These are phyloP conservation scores for Chernovozyma aurita DNA, from an alignment of 1,139 yeast species.

Conservation along the genomic window DNA sequence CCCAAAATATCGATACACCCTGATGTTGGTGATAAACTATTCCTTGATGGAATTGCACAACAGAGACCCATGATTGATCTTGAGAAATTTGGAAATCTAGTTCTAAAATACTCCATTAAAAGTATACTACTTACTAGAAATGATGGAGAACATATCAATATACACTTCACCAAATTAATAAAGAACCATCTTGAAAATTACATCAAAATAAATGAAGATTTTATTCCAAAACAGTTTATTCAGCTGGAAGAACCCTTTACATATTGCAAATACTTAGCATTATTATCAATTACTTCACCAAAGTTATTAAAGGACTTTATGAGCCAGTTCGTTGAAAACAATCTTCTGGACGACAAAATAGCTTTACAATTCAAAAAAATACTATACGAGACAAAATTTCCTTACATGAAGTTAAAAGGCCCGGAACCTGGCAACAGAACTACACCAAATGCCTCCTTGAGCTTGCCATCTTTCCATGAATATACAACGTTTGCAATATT, in stretches of 20 bases:
- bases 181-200: background rate
- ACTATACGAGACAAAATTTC: background rate
- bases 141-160: background rate
- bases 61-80: background rate
- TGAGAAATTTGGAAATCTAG: background rate
- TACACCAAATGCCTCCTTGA: slow-evolving; percentile 1
- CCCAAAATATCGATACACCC: background rate
- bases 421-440: background rate
- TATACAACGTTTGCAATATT: slow-evolving; percentile 7
- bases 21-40: background rate
- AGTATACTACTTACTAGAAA: background rate
- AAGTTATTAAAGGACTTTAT: background rate
- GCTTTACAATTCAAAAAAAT: background rate
- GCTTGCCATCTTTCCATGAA: slow-evolving; percentile 11
- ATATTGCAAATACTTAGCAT: background rate
- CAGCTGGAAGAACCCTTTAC: background rate
- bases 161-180: background rate
- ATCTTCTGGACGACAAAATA: background rate
- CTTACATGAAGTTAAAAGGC: slow-evolving; percentile 1
- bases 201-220: background rate
- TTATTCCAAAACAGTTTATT: background rate
- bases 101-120: background rate
- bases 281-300: background rate
- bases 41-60: background rate
- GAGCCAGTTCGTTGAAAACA: background rate